Percentiles rank a stretch among this genome's conserved stretches.
These are phyloP conservation scores for Fomitopsis schrenkii DNA, from an alignment of 1,284 basidiomycete species.

Conservation along the genomic window DNA sequence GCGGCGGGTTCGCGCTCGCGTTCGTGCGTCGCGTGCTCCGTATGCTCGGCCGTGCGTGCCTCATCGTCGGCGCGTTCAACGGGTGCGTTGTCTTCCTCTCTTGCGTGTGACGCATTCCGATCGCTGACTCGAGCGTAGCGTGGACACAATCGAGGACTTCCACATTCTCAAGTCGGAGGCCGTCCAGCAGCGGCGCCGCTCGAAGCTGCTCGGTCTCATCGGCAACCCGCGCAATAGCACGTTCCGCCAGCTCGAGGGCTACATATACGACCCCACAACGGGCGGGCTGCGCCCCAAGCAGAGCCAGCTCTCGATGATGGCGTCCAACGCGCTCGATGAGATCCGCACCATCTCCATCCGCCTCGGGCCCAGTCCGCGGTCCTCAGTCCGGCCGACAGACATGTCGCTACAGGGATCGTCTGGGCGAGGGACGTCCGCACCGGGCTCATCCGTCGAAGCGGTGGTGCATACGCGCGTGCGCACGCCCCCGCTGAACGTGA, in stretches of 20 bases:
- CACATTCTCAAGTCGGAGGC: constrained; percentile 19
- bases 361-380: neutral
- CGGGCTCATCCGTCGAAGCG: neutral
- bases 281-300: constrained; percentile 9
- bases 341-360: constrained; percentile 4
- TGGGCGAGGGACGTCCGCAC: neutral
- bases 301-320: neutral
- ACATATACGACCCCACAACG: constrained; percentile 19
- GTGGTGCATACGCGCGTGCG: neutral
- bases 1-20: constrained; percentile 44
- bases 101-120: constrained; percentile 4
- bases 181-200: constrained; percentile 17
- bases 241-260: constrained; percentile 42
- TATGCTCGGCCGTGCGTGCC: constrained; percentile 44
- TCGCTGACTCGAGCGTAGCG: constrained; percentile 8
- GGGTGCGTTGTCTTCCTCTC: constrained; percentile 38
- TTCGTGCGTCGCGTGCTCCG: constrained; percentile 56
- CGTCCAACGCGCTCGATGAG: constrained; percentile 2
- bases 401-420: neutral
- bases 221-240: constrained; percentile 52
- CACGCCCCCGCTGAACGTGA: neutral
- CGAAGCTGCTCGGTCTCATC: constrained; percentile 39
- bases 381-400: neutral
- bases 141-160: constrained; percentile 31
- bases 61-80: constrained; percentile 59